phyloP scores from a whole-genome alignment of 73 alveolate species.

The Stentor roeselii region DNA sequence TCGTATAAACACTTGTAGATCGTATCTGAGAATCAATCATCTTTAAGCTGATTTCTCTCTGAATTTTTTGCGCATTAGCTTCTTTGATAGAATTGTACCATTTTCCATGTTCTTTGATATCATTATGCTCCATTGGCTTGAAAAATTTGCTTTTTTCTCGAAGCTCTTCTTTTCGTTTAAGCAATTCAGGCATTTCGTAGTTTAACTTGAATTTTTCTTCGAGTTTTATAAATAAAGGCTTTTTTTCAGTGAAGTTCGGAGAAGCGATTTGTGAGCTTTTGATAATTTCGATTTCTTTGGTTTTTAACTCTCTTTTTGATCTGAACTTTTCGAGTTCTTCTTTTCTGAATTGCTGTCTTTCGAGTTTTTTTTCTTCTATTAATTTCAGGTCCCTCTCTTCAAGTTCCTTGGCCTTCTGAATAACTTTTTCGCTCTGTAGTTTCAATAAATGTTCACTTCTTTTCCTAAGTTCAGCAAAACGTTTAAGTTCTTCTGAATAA shows the following conservation, averaged over 20 bases:
- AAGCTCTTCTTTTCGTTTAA: conserved; percentile 5
- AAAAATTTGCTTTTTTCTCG: not conserved
- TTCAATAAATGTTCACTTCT: not conserved
- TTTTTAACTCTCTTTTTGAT: not conserved
- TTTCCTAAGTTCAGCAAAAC: not conserved
- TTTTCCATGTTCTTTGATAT: not conserved
- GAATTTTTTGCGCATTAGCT: not conserved
- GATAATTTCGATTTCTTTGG: not conserved
- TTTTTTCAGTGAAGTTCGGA: not conserved
- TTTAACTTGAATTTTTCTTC: conserved; percentile 9
- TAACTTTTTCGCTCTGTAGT: not conserved
- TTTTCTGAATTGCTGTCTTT: not conserved
- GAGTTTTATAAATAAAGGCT: conserved; percentile 20
- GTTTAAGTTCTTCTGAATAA: not conserved
- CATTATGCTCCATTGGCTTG: not conserved
- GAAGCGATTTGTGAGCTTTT: not conserved
- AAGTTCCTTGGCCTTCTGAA: not conserved
- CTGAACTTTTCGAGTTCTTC: not conserved
- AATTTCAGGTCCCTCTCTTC: not conserved
- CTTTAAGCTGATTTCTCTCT: not conserved
- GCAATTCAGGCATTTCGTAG: not conserved
- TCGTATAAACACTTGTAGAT: not conserved
- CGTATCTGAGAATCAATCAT: not conserved
- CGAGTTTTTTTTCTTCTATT: not conserved
- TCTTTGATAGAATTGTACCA: not conserved